Base-by-base conservation (phyloP, 371 early-diverging fungal genomes). In the Funneliformis caledonium region DNA sequence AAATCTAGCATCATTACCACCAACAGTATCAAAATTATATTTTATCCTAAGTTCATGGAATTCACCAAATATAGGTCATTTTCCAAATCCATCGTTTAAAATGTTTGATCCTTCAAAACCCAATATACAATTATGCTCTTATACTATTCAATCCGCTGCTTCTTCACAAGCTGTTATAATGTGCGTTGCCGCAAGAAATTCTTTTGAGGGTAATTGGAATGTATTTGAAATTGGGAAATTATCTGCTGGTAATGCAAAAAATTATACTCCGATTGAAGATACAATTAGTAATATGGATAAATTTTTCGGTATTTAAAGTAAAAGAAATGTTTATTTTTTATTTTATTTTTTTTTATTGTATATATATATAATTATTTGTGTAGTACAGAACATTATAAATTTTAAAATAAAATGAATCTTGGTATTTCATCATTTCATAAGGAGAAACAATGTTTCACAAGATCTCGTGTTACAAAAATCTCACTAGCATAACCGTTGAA, bases 81-180 rank as follows among this genome's bases (percentile, higher is more conserved):
- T 81, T 76, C 59, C 42, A 12, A 81, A 56, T 16, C 81, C 81
- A 43, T 64, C 33, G 4, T 81, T 81, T 65, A 62, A 61, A 45
- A 45, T 81, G 64, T 81, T 42, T 62, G 81, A 81, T 76, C 14
- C 22, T 42, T 16, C 31, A 19, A 56, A 31, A 33, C 76, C 81
- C n/a, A 16, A 73, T 47, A 19, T 52, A 9, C 47, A 73, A 26
- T 65, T 81, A 45, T 81, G 81, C 64, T 22, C 12, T 31, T 81
- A 81, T 76, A 76, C 33, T 26, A 56, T 81, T 16, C 45, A 62
- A 59, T n/a, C n/a, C 4, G 81, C 81, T n/a, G 61, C 48, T 10
- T 26, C 33, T 43, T 61, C 74, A 33, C 81, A 81, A 73, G 81
- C 81, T 16, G 81, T 81, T 14, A 73, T 81, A 62, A 64, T 81